phyloP scores from a whole-genome alignment of 257 asterid genomes.

The Henckelia pumila region DNA sequence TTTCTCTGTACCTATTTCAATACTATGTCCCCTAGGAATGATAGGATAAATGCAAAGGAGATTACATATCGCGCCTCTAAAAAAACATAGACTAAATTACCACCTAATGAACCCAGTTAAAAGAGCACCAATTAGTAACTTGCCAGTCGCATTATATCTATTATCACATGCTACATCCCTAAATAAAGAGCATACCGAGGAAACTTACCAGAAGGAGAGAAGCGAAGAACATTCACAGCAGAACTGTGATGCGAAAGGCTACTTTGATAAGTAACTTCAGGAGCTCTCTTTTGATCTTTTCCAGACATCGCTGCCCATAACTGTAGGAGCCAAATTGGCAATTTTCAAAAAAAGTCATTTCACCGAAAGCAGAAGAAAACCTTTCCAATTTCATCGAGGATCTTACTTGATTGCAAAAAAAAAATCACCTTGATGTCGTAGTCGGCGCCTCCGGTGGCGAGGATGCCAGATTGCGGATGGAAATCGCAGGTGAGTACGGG shows the following conservation, averaged over 20 bases:
- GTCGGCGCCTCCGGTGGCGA: slow-evolving; percentile 97
- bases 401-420: not conserved
- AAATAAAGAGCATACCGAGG: not conserved
- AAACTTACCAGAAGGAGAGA: slow-evolving; percentile 79
- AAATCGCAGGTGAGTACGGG: slow-evolving; percentile 93
- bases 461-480: slow-evolving; percentile 63
- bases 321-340: slow-evolving; percentile 31
- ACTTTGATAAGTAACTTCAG: slow-evolving; percentile 63
- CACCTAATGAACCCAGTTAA: not conserved
- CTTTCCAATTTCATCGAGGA: not conserved
- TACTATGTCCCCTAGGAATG: not conserved
- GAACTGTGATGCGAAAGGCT: slow-evolving; percentile 80
- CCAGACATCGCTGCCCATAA: slow-evolving; percentile 63
- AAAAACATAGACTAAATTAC: slow-evolving; percentile 2
- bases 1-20: not conserved
- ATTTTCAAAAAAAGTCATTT: no score
- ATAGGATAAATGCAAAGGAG: slow-evolving; percentile 1
- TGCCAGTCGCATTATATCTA: slow-evolving; percentile 11
- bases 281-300: slow-evolving; percentile 54
- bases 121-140: slow-evolving; percentile 1
- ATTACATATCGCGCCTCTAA: not conserved
- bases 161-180: not conserved
- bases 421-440: slow-evolving; percentile 80
- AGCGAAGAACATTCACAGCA: slow-evolving; percentile 86
- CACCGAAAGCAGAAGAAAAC: not conserved